These are phyloP conservation scores for Rosellinia necatrix DNA, from an alignment of 2,329 filamentous ascomycete genomes.

Conservation along the genomic window DNA sequence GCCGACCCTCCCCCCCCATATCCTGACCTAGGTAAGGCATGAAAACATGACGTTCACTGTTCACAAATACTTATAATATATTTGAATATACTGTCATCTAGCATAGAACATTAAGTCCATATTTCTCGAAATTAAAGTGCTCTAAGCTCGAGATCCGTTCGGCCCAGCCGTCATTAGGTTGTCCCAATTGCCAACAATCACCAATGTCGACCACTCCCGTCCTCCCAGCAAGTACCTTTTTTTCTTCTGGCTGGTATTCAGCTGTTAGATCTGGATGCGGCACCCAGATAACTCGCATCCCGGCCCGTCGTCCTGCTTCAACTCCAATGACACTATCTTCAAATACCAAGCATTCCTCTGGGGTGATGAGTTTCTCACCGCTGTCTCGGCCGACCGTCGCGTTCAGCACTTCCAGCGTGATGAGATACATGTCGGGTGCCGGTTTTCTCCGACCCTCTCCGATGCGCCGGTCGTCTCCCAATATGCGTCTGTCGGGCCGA, in stretches of 20 bases:
- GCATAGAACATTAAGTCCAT: conserved; percentile 5
- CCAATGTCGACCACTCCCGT: conserved; percentile 20
- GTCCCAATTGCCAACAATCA: conserved; percentile 9
- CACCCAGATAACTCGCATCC: conserved; percentile 75
- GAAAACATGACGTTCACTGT: too few species aligned
- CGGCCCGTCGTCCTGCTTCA: conserved; percentile 70
- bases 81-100: too few species aligned
- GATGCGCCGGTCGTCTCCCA: conserved; percentile 69
- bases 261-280: conserved; percentile 56
- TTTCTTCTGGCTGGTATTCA: conserved; percentile 39
- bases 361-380: conserved; percentile 54
- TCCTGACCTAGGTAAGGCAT: too few species aligned
- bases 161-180: conserved; percentile 15
- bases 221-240: conserved; percentile 36
- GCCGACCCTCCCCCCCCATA: too few species aligned
- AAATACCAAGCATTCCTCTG: conserved; percentile 72
- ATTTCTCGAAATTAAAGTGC: conserved; percentile 10
- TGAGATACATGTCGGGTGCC: conserved; percentile 71
- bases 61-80: too few species aligned
- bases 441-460: conserved; percentile 69
- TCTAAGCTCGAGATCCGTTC: conserved; percentile 3
- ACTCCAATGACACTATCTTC: conserved; percentile 74
- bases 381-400: conserved; percentile 47
- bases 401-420: conserved; percentile 69
- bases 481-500: conserved; percentile 55